Percentiles rank a stretch among this genome's conserved stretches.
phyloP scores from a whole-genome alignment of 176 grass and related monocot genomes.

The Puccinellia tenuiflora region DNA sequence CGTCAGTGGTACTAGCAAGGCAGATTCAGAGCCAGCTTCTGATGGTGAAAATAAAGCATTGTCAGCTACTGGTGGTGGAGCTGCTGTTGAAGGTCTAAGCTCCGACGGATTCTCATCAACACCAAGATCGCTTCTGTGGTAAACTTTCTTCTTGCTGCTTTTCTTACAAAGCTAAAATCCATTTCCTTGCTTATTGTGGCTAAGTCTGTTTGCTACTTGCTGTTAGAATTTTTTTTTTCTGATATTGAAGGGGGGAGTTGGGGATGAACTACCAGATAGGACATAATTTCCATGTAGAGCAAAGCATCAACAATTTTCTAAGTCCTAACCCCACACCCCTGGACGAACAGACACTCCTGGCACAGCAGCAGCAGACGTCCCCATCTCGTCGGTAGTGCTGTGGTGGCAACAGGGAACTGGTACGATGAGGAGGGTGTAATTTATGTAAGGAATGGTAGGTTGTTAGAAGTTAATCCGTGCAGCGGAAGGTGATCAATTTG shows the following conservation, averaged over 20 bases:
- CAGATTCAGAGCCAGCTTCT: slow-evolving; percentile 33
- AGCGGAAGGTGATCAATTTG: neutral
- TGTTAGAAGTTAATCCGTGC: neutral
- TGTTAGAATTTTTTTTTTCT: neutral
- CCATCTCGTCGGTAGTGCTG: neutral
- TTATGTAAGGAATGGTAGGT: neutral
- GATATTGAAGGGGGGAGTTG: neutral
- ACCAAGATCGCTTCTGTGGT: slow-evolving; percentile 75
- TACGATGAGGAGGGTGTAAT: neutral
- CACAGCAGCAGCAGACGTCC: neutral
- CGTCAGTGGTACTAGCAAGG: slow-evolving; percentile 41
- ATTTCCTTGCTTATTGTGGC: neutral
- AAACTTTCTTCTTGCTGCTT: slow-evolving; percentile 35
- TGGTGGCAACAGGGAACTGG: neutral
- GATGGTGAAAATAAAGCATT: slow-evolving; percentile 50
- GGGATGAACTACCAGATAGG: neutral
- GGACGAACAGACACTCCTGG: neutral
- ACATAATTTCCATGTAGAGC: neutral
- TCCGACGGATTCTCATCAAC: slow-evolving; percentile 33
- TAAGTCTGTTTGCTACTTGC: neutral
- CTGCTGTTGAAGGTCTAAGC: slow-evolving; percentile 42
- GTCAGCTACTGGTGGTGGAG: slow-evolving; percentile 50
- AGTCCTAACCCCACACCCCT: neutral
- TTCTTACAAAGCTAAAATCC: neutral
- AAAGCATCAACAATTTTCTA: neutral